Evolutionary conservation across 139 green algal species (phyloP).

Genomic region (Haematococcus lacustris): DNA sequence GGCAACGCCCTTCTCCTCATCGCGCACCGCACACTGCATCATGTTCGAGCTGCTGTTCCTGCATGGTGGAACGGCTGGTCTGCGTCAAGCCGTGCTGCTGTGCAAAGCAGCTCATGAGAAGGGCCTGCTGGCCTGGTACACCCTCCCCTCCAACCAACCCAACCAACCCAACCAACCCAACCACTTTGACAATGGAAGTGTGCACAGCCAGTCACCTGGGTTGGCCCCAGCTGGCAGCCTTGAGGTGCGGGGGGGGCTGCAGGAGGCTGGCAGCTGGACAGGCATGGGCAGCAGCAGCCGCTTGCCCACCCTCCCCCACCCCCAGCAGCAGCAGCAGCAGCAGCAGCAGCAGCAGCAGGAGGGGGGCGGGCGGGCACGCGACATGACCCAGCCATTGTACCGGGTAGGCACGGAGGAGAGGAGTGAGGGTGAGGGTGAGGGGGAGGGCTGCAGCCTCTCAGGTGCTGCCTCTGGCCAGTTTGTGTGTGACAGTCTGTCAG

Average conservation of each 20-base stretch:
- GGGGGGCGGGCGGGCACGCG: too few species aligned
- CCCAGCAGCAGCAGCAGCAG: too few species aligned
- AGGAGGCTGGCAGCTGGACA: too few species aligned
- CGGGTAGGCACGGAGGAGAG: too few species aligned
- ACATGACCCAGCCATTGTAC: too few species aligned
- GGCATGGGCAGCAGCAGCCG: background rate
- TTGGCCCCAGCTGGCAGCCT: too few species aligned
- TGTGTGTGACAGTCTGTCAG: too few species aligned
- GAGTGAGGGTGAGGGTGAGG: too few species aligned
- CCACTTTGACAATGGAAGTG: background rate
- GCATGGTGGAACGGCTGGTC: slow-evolving; percentile 13
- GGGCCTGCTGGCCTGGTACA: slow-evolving; percentile 14
- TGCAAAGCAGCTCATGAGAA: slow-evolving; percentile 4
- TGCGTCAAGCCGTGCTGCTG: slow-evolving; percentile 11
- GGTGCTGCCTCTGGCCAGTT: too few species aligned
- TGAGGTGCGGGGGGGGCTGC: too few species aligned
- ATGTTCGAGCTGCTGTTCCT: slow-evolving; percentile 25
- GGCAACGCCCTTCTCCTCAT: background rate
- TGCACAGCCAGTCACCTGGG: too few species aligned
- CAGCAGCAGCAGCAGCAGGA: background rate
- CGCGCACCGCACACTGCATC: slow-evolving; percentile 10
- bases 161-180: background rate
- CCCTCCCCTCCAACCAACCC: background rate
- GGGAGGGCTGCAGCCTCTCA: too few species aligned
- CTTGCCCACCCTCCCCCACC: background rate